Evolutionary conservation across 2,329 filamentous ascomycete genomes (phyloP).

Genomic region (Colletotrichum gigasporum): DNA sequence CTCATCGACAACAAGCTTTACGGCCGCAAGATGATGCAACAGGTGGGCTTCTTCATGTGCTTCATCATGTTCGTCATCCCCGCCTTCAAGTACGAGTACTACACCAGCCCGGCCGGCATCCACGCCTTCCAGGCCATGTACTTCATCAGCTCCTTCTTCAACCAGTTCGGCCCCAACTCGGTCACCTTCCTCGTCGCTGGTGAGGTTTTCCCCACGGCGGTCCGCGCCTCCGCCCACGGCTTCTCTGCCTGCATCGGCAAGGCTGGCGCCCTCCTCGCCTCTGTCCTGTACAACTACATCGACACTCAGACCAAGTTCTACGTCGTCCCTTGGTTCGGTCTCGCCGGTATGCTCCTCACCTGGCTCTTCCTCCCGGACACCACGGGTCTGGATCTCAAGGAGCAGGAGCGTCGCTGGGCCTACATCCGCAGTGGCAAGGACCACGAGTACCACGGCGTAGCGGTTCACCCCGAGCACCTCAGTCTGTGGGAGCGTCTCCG

Average conservation of each 20-base stretch:
- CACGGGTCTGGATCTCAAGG: conserved; percentile 94
- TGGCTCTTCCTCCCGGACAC: conserved; percentile 93
- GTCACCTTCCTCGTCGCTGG: conserved; percentile 97
- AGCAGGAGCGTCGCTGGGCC: conserved; percentile 93
- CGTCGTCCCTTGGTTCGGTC: conserved; percentile 94
- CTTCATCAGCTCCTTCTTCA: conserved; percentile 98
- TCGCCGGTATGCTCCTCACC: conserved; percentile 85
- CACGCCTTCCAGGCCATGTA: conserved; percentile 98
- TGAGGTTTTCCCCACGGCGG: conserved; percentile 94
- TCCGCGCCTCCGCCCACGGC: conserved; percentile 93
- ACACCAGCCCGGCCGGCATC: conserved; percentile 75
- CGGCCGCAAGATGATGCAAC: conserved; percentile 96
- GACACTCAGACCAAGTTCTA: conserved; percentile 85
- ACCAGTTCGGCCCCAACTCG: conserved; percentile 96
- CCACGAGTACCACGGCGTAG: conserved; percentile 90
- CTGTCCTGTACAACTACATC: conserved; percentile 96
- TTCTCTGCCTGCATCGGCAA: conserved; percentile 94
- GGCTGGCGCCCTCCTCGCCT: conserved; percentile 84
- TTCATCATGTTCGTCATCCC: conserved; percentile 95
- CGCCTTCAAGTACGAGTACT: conserved; percentile 88
- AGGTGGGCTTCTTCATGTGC: conserved; percentile 89
- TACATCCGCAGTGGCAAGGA: conserved; percentile 84
- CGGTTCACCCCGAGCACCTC: conserved; percentile 88
- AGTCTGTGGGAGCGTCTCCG: conserved; percentile 86
- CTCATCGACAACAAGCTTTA: conserved; percentile 97